Base-by-base conservation (phyloP, 106 monocot species). In the Dendrobium huoshanense region DNA sequence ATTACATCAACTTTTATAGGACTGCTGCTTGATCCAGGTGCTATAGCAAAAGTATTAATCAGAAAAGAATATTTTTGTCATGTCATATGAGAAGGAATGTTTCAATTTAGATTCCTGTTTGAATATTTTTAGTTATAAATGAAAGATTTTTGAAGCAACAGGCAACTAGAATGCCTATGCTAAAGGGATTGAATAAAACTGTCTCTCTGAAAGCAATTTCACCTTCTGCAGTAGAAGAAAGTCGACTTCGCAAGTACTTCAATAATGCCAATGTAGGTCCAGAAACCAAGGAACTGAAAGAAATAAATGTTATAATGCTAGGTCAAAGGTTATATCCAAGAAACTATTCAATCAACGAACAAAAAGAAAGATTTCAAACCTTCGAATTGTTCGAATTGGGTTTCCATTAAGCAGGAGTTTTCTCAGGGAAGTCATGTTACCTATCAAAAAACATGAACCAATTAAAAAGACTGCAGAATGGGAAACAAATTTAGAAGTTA, bases 381-480 rank as follows among this genome's bases (percentile, higher is more conserved):
- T 99, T 85, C 99, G 76, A 83, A 99, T 85, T 67, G 95, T 91
- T 78, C 95, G 80, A 76, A 99, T 45, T 75, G 99, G 93, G 85
- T 99, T 99, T 24, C 99, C 99, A 82, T 49, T 87, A 41, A 99
- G 86, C 84, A 99, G 81, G 80, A 99, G 93, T 79, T 90, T 99
- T 86, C 99, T 92, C 15, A 99, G 85, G 55, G 91, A 88, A 58
- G 93, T 91, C 99, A 99, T 95, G 29, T 75, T 93, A 76, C 99
- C 99, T 99, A 80, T 72, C 61, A 55, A 16, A 82, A 45, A 76
- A 7, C 49, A 56, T 24, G 18, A 77, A 16, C 11, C 4, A 77
- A 77, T 17, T 2, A 49, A 24, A 51, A 51, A 20, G 1, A 25
- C 29, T 31, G 48, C 54, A 51, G 48, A 29, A 77, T 70, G 27